These are phyloP conservation scores for Nitzschia sp. DNA, from an alignment of 108 stramenopile species.

Conservation along the genomic window DNA sequence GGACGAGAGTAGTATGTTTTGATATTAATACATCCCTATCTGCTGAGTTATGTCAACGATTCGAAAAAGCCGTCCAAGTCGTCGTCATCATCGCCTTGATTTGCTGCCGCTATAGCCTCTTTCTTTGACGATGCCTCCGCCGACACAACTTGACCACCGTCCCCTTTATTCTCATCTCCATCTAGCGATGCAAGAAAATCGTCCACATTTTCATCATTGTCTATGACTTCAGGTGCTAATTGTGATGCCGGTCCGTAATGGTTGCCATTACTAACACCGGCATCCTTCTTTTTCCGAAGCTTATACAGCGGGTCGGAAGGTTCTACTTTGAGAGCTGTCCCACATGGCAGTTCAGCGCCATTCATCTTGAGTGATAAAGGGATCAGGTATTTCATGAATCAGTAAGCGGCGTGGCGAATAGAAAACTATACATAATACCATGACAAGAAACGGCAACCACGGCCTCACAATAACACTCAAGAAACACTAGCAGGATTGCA, in stretches of 20 bases:
- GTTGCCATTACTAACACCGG: not conserved
- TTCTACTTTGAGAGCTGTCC: slow-evolving; percentile 53
- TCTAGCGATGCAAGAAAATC: slow-evolving; percentile 71
- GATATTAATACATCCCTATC: not conserved
- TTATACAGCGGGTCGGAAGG: slow-evolving; percentile 59
- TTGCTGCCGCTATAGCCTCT: too few relatives aligned
- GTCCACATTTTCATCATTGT: slow-evolving; percentile 56
- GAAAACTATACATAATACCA: not conserved
- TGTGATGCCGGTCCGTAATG: slow-evolving; percentile 1
- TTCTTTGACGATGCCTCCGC: not conserved
- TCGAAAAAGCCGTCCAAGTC: slow-evolving; percentile 77
- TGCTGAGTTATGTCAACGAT: slow-evolving; percentile 37
- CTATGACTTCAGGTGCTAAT: not conserved
- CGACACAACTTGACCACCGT: not conserved
- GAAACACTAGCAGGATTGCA: not conserved
- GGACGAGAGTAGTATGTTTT: too few relatives aligned
- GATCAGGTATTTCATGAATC: not conserved
- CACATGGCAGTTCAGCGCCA: slow-evolving; percentile 67
- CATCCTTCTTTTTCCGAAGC: slow-evolving; percentile 22
- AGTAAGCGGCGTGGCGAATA: not conserved
- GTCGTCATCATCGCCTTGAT: slow-evolving; percentile 30
- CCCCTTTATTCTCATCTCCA: slow-evolving; percentile 7
- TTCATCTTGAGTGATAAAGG: slow-evolving; percentile 64
- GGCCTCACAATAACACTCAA: too few relatives aligned
- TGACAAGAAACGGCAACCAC: too few relatives aligned